Conservation (phyloP, 75 land plant genomes). For the Pseudotsuga menziesii region DNA sequence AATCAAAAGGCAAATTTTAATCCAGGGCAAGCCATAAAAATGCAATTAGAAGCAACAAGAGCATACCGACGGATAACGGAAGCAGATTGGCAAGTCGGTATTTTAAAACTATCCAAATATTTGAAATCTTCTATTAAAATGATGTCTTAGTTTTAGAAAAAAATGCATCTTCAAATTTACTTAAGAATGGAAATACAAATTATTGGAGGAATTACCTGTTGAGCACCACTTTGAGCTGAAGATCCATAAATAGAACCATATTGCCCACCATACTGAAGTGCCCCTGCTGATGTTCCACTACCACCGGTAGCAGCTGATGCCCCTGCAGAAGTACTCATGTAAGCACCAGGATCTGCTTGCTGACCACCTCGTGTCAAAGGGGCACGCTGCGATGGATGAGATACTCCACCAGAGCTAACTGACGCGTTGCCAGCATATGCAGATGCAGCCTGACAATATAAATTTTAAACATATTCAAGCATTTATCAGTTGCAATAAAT, state of each 20-base stretch:
- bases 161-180: too few relatives aligned
- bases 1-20: too few relatives aligned
- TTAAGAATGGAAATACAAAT: neutral
- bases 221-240: conserved; percentile 37
- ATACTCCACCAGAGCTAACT: conserved; percentile 31
- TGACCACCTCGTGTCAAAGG: conserved; percentile 39
- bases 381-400: conserved; percentile 38
- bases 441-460: conserved; percentile 28
- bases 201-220: conserved; percentile 39
- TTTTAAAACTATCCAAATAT: too few relatives aligned
- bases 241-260: conserved; percentile 72
- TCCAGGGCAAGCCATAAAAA: too few relatives aligned
- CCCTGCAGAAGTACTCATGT: conserved; percentile 39
- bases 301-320: conserved; percentile 28
- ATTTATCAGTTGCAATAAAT: neutral
- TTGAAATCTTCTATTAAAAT: too few relatives aligned
- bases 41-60: too few relatives aligned
- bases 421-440: conserved; percentile 32
- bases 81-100: too few relatives aligned
- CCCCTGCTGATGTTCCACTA: conserved; percentile 13
- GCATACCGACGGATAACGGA: too few relatives aligned
- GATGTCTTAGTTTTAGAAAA: too few relatives aligned
- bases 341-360: conserved; percentile 51
- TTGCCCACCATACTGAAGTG: conserved; percentile 71
- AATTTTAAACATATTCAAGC: neutral